Evolutionary conservation across 805 yeast species (phyloP).

Genomic region (Zygosaccharomyces gambellarensis): DNA sequence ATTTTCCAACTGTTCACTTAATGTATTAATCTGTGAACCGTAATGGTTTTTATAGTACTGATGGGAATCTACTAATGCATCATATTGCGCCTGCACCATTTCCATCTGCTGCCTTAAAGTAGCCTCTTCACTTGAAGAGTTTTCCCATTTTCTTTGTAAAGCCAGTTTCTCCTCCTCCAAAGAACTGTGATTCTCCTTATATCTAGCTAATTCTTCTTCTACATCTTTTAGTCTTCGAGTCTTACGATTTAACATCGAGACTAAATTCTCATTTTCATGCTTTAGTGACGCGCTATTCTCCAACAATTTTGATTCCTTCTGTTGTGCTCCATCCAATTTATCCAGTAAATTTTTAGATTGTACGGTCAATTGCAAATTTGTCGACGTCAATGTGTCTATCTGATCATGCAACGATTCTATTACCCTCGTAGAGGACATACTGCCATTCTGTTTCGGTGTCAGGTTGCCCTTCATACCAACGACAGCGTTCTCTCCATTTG

Average conservation of each 20-base stretch:
- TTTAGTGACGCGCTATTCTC: constrained; percentile 55
- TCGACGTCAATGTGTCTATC: constrained; percentile 49
- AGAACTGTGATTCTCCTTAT: constrained; percentile 7
- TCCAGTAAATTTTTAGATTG: constrained; percentile 48
- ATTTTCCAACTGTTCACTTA: constrained; percentile 10
- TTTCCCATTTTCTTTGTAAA: constrained; percentile 5
- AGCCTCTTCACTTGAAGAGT: constrained; percentile 12
- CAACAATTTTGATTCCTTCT: constrained; percentile 44
- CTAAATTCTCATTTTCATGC: constrained; percentile 73
- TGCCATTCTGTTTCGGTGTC: constrained; percentile 4
- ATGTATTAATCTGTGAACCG: constrained; percentile 17
- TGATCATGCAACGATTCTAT: constrained; percentile 42
- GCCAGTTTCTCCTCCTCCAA: constrained; percentile 8
- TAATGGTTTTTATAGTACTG: constrained; percentile 23
- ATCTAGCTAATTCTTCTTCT: constrained; percentile 41
- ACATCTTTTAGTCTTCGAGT: constrained; percentile 64
- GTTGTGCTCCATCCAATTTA: constrained; percentile 43
- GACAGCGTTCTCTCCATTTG: constrained; percentile 5
- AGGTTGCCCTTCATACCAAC: background rate
- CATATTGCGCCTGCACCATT: constrained; percentile 22
- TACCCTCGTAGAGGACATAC: constrained; percentile 31
- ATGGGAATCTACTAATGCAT: constrained; percentile 26
- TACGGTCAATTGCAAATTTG: constrained; percentile 35
- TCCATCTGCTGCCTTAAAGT: constrained; percentile 14
- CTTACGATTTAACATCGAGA: constrained; percentile 61